Base-by-base conservation (phyloP, 306 rosid genomes). In the Rosa rugosa region DNA sequence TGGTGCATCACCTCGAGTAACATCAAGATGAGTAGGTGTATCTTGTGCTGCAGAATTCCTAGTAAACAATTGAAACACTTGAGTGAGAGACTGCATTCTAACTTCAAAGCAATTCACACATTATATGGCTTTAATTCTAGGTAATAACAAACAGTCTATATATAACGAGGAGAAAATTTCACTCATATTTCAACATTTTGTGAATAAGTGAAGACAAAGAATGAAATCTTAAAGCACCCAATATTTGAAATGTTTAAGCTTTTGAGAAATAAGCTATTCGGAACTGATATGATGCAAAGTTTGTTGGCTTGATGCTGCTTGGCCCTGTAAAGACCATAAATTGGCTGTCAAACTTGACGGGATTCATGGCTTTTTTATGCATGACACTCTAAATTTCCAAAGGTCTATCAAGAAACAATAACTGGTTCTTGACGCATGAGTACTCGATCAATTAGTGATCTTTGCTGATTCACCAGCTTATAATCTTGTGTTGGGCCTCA, bases 31-130 rank as follows among this genome's bases (percentile, higher is more conserved):
- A 69, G 81, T 46, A 57, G 88, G 77, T 59, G 83, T 72, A 64
- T 77, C 87, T 53, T 83, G 84, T 53, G 85, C 76, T 41, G 84
- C 75, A 54, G 86, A 25, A 72, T 78, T 81, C 91, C 97, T 91
- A 85, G 72, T n/a, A 85, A 80, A 83, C 63, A 78, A 75, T 13
- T 40, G 57, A 65, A 62, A 82, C 68, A 84, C 75, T 69, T 87
- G 78, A 73, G 86, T 75, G 54, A 79, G 80, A 82, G 27, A 76
- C n/a, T 69, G 54, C 75, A 51, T 36, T 23, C 8, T 22, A 16
- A 50, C 8, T n/a, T 56, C 59, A 71, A 74, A 72, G 25, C 20
- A 71, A 65, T 34, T 25, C 31, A 69, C 10, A 59, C 71, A 71
- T 75, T 74, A 45, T 44, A 71, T 13, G 59, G 46, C 73, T 20